Base-by-base conservation (phyloP, 164 flowering plant species). In the Houttuynia cordata region DNA sequence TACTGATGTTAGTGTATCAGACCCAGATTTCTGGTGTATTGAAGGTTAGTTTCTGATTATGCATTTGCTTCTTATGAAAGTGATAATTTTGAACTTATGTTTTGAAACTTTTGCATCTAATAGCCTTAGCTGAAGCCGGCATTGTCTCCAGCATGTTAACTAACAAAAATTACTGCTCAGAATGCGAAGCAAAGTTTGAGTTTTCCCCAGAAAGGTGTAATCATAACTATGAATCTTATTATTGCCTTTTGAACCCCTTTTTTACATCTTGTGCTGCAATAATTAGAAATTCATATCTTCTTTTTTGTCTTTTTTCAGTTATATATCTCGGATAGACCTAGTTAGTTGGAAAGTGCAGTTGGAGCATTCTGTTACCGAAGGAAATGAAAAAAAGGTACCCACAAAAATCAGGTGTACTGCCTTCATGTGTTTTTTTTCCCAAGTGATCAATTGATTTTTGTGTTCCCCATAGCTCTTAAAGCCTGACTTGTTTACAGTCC, bases 111-210 rank as follows among this genome's bases (percentile, higher is more conserved):
- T 67, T 71, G 54, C 17, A 21, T 24, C 66, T 23, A 41, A 64
- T 24, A 93, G 98, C 83, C 50, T 77, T 93, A 21, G 98, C 98
- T 34, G 97, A 89, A 74, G 81, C 97, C 70, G 98, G 98, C 51
- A 65, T 93, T 47, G 58, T 87, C 61, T 67, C 71, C 21, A 89
- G 98, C 82, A 87, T 82, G 68, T 72, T 92, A 17, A 79, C 86
- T 18, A 65, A 24, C 59, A 75, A 57, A 24, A 70, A 51, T 37
- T 65, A 61, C n/a, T 52, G 52, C 61, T 71, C 56, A 40, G 47
- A 67, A 53, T 67, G 45, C 34, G 62, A 71, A 62, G 67, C 52
- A 64, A 60, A 57, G 22, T 45, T 73, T 41, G 21, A 64, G 24
- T 93, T 87, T 79, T 77, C 19, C 59, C 91, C 98, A 55, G 92